Percentiles rank a stretch among this genome's conserved stretches.
Evolutionary conservation across 2,329 filamentous ascomycete genomes (phyloP).

Genomic region (Microsporum audouinii): DNA sequence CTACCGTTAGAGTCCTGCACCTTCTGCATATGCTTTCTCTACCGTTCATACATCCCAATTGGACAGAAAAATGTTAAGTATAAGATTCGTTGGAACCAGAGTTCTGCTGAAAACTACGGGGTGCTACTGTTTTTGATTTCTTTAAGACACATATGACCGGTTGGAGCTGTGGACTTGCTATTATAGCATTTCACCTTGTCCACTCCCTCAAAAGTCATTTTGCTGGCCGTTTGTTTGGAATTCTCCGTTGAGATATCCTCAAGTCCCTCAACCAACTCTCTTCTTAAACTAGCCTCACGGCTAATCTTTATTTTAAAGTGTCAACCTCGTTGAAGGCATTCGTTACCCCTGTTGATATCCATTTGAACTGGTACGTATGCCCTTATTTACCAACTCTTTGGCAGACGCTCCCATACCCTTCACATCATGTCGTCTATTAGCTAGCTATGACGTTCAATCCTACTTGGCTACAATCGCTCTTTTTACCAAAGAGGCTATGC

Average conservation of each 20-base stretch:
- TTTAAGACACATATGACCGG: neutral
- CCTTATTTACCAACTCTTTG: neutral
- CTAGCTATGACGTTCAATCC: neutral
- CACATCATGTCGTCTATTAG: neutral
- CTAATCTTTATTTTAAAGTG: neutral
- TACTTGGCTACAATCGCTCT: neutral
- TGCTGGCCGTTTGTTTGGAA: neutral
- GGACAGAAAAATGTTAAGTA: neutral
- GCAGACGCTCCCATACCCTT: neutral
- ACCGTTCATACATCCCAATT: neutral
- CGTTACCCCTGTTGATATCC: neutral
- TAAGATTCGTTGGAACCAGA: neutral
- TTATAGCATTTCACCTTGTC: neutral
- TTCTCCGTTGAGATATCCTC: neutral
- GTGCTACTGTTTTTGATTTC: neutral
- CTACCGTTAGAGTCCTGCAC: neutral
- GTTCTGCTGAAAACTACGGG: neutral
- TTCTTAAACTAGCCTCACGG: neutral
- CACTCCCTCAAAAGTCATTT: neutral
- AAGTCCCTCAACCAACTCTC: neutral
- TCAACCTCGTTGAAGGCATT: neutral
- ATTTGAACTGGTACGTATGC: neutral
- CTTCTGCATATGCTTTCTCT: neutral
- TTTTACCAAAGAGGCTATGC: neutral
- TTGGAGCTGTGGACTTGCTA: neutral